phyloP scores from a whole-genome alignment of 73 alveolate species.

The Urostyla sp. region DNA sequence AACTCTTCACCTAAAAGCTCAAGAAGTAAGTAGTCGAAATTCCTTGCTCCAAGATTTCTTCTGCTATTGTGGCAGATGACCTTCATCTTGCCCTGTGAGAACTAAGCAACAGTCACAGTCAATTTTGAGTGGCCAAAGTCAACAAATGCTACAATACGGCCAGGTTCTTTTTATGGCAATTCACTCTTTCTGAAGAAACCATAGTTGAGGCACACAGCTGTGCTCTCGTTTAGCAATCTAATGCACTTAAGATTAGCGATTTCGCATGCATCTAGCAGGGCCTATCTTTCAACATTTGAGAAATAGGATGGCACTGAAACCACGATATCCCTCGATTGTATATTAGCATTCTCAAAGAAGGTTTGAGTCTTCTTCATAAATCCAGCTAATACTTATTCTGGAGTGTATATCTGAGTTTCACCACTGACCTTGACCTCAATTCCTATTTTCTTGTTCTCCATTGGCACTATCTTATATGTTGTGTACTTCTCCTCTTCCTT shows the following conservation, averaged over 20 bases:
- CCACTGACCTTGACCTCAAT: constrained; percentile 80
- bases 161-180: constrained; percentile 83
- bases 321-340: constrained; percentile 76
- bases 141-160: constrained; percentile 93
- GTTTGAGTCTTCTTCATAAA: constrained; percentile 74
- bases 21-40: constrained; percentile 89
- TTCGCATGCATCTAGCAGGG: constrained; percentile 90
- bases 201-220: constrained; percentile 97
- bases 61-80: constrained; percentile 86
- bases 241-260: constrained; percentile 89
- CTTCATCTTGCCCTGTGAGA: constrained; percentile 86
- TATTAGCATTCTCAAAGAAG: constrained; percentile 66
- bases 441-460: constrained; percentile 68
- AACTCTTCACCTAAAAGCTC: constrained; percentile 86
- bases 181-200: constrained; percentile 96
- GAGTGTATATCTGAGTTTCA: constrained; percentile 62
- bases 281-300: constrained; percentile 93
- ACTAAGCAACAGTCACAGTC: constrained; percentile 90
- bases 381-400: constrained; percentile 87
- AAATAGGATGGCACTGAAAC: constrained; percentile 93
- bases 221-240: constrained; percentile 95
- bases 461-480: constrained; percentile 63
- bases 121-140: constrained; percentile 97
- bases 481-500: constrained; percentile 82
- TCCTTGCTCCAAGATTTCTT: constrained; percentile 97